Evolutionary conservation across 345 rosid genomes (phyloP), one percentile per base, ranked within the genome.

Genomic region (Aegle marmelos): DNA sequence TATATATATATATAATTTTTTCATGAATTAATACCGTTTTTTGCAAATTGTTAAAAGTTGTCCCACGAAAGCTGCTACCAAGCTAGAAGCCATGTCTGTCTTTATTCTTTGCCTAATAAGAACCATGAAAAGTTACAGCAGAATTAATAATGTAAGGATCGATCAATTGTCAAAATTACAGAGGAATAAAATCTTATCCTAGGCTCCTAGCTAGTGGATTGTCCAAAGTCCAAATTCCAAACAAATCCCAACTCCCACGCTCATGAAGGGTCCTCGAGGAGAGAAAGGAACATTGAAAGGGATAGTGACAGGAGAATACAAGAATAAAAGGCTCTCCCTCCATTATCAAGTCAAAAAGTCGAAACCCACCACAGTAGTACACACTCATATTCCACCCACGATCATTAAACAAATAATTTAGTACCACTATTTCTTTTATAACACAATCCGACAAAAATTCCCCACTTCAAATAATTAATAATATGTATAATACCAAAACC

Each of bases 311-410:
- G 64, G 69, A 68, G 82, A 73, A 76, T 81, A 75, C 68, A 75
- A 79, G 86, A 84, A 84, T 82, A 76, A 62, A 79, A 77, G 81
- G 79, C 79, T 68, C 80, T 74, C 74, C 70, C 74, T 65, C 83
- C 83, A 80, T 80, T 81, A 79, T 77, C 34, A 79, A 84, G 91
- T 86, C 89, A 84, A 86, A 83, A 88, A 88, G 74, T 8, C 65
- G 82, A 81, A 85, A 82, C 82, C 84, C 85, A 79, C 84, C 65
- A 79, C 79, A 66, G 79, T 62, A 14, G 37, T 58, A 68, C 68
- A 78, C 83, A 85, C 85, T 85, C 88, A 85, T 82, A 31, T 83
- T 85, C 87, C 90, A 85, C 88, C 85, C 83, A 85, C 82, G 22
- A 33, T 67, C 69, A 83, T 48, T 50, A 25, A 81, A 45, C 36